Evolutionary conservation across 768 basidiomycete genomes (phyloP), one percentile per base, ranked within the genome.

Genomic region (Pleurotus sapidus): DNA sequence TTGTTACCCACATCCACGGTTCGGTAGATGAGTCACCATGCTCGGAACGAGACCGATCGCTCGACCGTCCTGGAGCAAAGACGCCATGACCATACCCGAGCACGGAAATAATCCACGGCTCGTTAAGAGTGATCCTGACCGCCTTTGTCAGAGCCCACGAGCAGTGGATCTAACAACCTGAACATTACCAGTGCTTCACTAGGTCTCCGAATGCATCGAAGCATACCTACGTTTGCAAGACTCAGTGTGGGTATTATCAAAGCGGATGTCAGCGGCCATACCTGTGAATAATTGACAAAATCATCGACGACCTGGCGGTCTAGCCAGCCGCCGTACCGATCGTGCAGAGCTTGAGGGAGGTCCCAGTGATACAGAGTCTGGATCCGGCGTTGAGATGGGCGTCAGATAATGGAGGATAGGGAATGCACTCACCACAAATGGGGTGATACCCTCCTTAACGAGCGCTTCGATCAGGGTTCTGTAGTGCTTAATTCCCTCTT

Each of bases 291-390:
- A 61, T 79, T 72, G 24, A 77, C 76, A 55, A 77, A 91, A 67
- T 92, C 89, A 38, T 77, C 69, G 12, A 87, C 71, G 49, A 89
- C 80, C 56, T 85, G 77, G 60, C 79, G 82, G 70, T 83, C 81
- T n/a, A 88, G 71, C 88, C 87, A 91, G 2, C 89, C 89, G 3
- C 83, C 84, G 65, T 91, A 91, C 49, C 85, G 77, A 55, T 90
- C 84, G 38, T 88, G 80, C 45, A 93, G 74, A 1, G 72, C 83
- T 67, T 88, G 85, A 4, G 90, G 90, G 5, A 90, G 75, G 62
- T 92, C 89, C 89, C 88, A 91, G 65, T 87, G 88, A 66, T 87
- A 88, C 47, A 89, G 69, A 0, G 86, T 89, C 84, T 88, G 60
- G 14, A 54, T 25, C 17, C 17, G 17, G 17, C 11, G 17, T 34